Percentiles rank a stretch among this genome's conserved stretches.
These are phyloP conservation scores for Ophiobolus disseminans DNA, from an alignment of 2,329 filamentous ascomycete genomes.

Conservation along the genomic window DNA sequence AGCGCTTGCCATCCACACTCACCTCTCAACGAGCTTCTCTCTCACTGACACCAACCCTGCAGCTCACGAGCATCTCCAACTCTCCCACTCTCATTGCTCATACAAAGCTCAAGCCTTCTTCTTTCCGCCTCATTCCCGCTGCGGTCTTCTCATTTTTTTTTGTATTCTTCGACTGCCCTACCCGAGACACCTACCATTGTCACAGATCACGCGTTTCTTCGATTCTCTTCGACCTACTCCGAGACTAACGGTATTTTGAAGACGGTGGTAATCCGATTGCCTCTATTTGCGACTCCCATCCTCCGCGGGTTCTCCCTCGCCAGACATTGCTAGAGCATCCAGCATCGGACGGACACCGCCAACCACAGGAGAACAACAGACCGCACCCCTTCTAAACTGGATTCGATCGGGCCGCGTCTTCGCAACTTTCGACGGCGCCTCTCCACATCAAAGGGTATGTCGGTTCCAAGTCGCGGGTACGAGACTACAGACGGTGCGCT, in stretches of 20 bases:
- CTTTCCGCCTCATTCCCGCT: conserved; percentile 10
- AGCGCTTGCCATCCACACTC: conserved; percentile 20
- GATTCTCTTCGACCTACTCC: neutral
- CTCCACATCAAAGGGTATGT: conserved; percentile 34
- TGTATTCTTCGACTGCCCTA: conserved; percentile 16
- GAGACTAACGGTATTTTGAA: neutral
- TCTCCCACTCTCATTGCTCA: conserved; percentile 33
- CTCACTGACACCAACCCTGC: conserved; percentile 26
- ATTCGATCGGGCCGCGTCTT: conserved; percentile 31
- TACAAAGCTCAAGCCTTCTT: conserved; percentile 16
- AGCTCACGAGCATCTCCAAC: conserved; percentile 25
- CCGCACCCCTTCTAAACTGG: conserved; percentile 9
- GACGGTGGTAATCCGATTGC: too few relatives aligned
- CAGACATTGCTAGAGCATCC: too few relatives aligned
- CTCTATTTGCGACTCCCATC: too few relatives aligned
- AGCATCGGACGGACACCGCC: neutral
- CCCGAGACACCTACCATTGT: conserved; percentile 10
- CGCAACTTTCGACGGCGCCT: conserved; percentile 37
- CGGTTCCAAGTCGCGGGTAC: conserved; percentile 23
- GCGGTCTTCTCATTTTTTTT: conserved; percentile 35
- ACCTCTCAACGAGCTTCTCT: conserved; percentile 10
- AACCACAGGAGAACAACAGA: conserved; percentile 9
- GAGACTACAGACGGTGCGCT: conserved; percentile 32
- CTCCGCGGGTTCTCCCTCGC: neutral
- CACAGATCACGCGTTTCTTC: neutral